These are phyloP conservation scores for Saururus chinensis DNA, from an alignment of 164 flowering plant genomes.

Conservation along the genomic window DNA sequence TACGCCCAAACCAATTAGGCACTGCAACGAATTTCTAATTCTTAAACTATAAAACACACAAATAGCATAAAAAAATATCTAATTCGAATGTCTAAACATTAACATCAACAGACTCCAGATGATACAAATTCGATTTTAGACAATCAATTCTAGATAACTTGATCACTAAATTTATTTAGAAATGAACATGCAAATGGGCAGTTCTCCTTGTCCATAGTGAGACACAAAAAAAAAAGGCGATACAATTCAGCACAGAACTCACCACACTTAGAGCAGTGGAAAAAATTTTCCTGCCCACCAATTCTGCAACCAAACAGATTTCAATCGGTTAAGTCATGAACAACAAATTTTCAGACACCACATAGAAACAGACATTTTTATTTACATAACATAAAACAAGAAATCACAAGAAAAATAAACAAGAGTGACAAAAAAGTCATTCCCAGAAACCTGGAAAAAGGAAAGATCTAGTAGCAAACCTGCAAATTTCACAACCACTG, in stretches of 20 bases:
- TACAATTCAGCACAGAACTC: slow-evolving; percentile 13
- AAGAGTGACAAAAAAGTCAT: background rate
- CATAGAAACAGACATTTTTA: no score
- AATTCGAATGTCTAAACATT: no score
- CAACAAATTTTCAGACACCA: no score
- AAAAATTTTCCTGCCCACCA: slow-evolving; percentile 77
- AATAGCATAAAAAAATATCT: background rate
- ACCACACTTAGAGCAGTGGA: slow-evolving; percentile 86
- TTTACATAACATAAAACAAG: no score
- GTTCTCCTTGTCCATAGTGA: no score
- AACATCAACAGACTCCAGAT: no score
- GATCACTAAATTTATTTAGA: no score
- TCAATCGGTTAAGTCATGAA: background rate
- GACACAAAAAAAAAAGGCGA: background rate
- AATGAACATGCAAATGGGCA: no score
- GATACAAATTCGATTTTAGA: no score
- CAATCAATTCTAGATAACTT: no score
- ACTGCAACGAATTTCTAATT: background rate
- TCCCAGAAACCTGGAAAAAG: background rate
- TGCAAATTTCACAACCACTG: slow-evolving; percentile 88
- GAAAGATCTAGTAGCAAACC: slow-evolving; percentile 29
- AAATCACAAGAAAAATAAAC: no score
- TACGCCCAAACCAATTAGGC: background rate
- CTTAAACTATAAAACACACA: background rate
- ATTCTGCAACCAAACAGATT: slow-evolving; percentile 35